Conservation (phyloP, 176 grass and related monocot genomes). For the Ensete ventricosum region DNA sequence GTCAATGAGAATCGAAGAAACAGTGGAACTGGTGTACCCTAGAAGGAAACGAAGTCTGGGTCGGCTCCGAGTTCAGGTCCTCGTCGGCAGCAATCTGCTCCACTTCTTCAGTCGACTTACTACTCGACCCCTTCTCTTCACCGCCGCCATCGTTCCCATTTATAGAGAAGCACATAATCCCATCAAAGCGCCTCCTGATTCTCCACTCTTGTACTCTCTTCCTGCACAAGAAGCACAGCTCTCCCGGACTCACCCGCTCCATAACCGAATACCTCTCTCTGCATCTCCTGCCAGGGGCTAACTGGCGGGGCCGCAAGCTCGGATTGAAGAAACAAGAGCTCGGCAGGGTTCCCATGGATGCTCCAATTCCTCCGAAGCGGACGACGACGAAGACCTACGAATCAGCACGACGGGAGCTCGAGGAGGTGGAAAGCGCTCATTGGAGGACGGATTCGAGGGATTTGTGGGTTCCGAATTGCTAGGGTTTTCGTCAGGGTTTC, state of each 20-base stretch:
- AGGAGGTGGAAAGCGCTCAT: neutral
- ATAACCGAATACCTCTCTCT: neutral
- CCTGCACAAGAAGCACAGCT: conserved; percentile 18
- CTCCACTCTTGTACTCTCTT: neutral
- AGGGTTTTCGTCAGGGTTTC: neutral
- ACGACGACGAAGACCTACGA: neutral
- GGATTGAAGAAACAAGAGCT: conserved; percentile 19
- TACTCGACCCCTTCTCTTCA: conserved; percentile 39
- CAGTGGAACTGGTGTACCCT: conserved; percentile 26
- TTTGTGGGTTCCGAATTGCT: neutral
- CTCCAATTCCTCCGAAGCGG: neutral
- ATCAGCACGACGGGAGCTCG: neutral
- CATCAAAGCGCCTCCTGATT: conserved; percentile 24
- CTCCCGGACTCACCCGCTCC: neutral
- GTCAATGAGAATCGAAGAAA: neutral
- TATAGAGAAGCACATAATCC: conserved; percentile 46
- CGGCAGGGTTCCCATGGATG: conserved; percentile 21
- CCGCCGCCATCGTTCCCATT: conserved; percentile 25
- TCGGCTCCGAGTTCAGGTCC: conserved; percentile 44
- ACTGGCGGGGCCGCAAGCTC: conserved; percentile 1
- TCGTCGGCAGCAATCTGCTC: conserved; percentile 34
- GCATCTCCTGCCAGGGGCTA: neutral
- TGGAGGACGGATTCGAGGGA: neutral
- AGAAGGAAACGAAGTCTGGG: conserved; percentile 31
- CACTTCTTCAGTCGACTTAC: conserved; percentile 24